Base-by-base conservation (phyloP, 768 basidiomycete species). In the Boletus fagicola region DNA sequence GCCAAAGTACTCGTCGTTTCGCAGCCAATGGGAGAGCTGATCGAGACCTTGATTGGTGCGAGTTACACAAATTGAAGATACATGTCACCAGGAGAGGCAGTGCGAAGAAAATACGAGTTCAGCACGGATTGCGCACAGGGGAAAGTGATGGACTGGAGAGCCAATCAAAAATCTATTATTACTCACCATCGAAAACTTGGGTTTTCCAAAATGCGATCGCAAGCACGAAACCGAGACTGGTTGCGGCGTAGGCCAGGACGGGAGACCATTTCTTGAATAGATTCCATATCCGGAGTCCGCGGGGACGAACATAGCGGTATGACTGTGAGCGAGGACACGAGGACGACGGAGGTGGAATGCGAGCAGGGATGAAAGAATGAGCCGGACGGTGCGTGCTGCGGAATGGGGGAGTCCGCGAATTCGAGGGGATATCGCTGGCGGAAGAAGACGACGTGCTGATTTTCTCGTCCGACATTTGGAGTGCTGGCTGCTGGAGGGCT, bases 151-250 rank as follows among this genome's bases (percentile, higher is more conserved):
- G 51, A 49, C 12, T 13, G 33, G 40, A 33, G 35, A 49, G 44
- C 52, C 45, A 52, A 59, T 56, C 47, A 43, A 44, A 39, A 9
- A 31, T 31, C 10, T 20, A 45, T 48, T 7, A 49, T 44, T 28
- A 78, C 89, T 69, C 65, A 93, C 94, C 84, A 64, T 81, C 73
- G 72, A 97, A 95, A 42, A 96, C 79, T 68, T 96, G 83, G 22
- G 81, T 80, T 72, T 85, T 86, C 82, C 88, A 95, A 62, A 92
- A 84, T 35, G 85, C 87, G 67, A 94, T 84, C n/a, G 88, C 90
- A 47, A 87, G 72, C 36, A 94, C 67, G 64, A 96, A 92, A 13
- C 80, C 85, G 36, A 94, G 76, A 60, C 80, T 92, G 35, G 91
- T 93, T 8, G 86, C 76, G 18, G 80, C 83, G 76, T 94, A 97